Percentiles rank a stretch among this genome's conserved stretches.
These are phyloP conservation scores for Trichophyton mentagrophytes DNA, from an alignment of 2,329 filamentous ascomycete genomes.

Conservation along the genomic window DNA sequence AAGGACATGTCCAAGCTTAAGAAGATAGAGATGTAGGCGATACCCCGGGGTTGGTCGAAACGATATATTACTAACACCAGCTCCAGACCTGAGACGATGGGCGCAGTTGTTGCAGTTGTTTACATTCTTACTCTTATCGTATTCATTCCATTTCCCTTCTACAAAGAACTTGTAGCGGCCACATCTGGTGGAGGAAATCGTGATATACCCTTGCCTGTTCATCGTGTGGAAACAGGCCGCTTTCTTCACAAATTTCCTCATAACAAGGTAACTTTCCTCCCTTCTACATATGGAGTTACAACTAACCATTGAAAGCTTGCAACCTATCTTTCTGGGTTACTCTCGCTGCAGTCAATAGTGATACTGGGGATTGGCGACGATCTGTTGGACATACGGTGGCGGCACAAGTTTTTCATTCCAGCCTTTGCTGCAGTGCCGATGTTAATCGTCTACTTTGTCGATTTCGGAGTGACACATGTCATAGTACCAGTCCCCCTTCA, in stretches of 20 bases:
- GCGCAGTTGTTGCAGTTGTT: constrained; percentile 79
- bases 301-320: constrained; percentile 50
- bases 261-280: constrained; percentile 53
- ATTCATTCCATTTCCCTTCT: constrained; percentile 95
- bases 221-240: constrained; percentile 66
- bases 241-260: constrained; percentile 87
- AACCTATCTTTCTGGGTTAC: constrained; percentile 85
- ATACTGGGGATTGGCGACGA: constrained; percentile 91
- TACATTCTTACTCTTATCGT: constrained; percentile 80
- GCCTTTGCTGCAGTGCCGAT: constrained; percentile 87
- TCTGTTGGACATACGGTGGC: constrained; percentile 95
- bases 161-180: constrained; percentile 91
- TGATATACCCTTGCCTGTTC: constrained; percentile 64
- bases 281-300: background rate
- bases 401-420: constrained; percentile 96
- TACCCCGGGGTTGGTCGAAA: background rate
- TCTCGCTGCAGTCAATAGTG: constrained; percentile 80
- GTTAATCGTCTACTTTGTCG: constrained; percentile 93
- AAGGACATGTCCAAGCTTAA: constrained; percentile 72
- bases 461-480: constrained; percentile 93
- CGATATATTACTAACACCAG: constrained; percentile 9
- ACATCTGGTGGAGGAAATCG: constrained; percentile 88
- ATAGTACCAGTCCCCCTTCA: constrained; percentile 79
- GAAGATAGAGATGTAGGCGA: constrained; percentile 57
- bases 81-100: constrained; percentile 79